Conservation (phyloP, 2,329 filamentous ascomycete species). For the Colletotrichum melonis region DNA sequence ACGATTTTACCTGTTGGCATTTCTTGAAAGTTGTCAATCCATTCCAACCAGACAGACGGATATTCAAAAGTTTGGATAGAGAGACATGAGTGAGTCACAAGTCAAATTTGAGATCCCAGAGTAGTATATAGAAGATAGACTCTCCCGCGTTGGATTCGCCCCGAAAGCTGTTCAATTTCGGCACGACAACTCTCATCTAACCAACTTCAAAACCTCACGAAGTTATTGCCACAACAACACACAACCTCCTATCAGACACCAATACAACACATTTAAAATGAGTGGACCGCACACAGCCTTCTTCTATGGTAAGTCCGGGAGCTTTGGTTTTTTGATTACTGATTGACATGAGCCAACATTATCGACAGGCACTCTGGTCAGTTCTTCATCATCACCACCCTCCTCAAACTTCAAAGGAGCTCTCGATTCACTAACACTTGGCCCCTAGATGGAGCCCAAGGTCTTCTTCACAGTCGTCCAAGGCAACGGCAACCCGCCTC, state of each 20-base stretch:
- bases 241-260: neutral
- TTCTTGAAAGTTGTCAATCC: neutral
- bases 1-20: neutral
- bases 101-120: neutral
- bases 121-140: neutral
- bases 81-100: neutral
- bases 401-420: neutral
- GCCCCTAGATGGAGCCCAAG: slow-evolving; percentile 77
- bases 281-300: slow-evolving; percentile 60
- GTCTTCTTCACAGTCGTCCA: slow-evolving; percentile 90
- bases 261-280: slow-evolving; percentile 44
- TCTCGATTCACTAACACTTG: slow-evolving; percentile 31
- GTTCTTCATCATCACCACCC: neutral
- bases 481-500: slow-evolving; percentile 60
- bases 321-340: too few relatives aligned
- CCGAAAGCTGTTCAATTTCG: neutral
- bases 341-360: neutral
- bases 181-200: neutral
- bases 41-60: neutral
- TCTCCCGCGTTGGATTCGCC: neutral
- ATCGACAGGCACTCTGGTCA: slow-evolving; percentile 49
- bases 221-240: neutral
- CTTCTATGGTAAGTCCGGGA: slow-evolving; percentile 63
- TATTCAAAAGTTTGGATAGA: neutral
- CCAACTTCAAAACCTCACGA: neutral